Base-by-base conservation (phyloP, 805 yeast species). In the Ogataea saltuana region DNA sequence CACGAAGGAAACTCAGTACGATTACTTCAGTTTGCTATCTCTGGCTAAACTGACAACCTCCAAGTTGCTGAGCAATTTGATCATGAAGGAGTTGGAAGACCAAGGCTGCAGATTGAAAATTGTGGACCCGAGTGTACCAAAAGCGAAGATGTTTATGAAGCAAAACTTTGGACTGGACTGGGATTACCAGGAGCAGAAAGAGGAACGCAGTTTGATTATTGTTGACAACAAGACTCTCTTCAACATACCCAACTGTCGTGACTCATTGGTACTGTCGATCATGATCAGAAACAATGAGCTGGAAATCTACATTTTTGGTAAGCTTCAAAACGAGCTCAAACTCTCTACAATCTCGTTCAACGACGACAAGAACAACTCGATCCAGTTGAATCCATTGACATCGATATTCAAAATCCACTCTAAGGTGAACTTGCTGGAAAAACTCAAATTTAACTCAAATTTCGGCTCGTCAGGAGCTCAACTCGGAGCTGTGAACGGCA, bases 11-110 rank as follows among this genome's bases (percentile, higher is more conserved):
- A 28, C 41, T 8, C 54, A 56, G 31, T 52, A 56, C 31, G 57
- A 56, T 18, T 64, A 62, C 40, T 39, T 46, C 13, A 69, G 69
- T 46, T 67, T 75, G 48, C 54, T 63, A 25, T 61, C 63, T 8
- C 58, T 78, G 22, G 65, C 76, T 0, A 69, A 68, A 15, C 43
- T 64, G 4, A 68, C 81, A 23, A 72, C 78, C 1, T 74, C 75
- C 19, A 65, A 67, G 60, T 65, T 78, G 37, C 66, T 76, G 35
- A 74, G 76, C 42, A 77, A 78, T 48, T 64, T 78, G 66, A 67
- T 78, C 6, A 61, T 74, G n/a, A 77, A 74, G 49, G 83, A 78
- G 48, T 61, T 78, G 41, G 64, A 61, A 25, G 56, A 53, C 12
- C 66, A 68, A 43, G 66, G 68, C 0, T 70, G 78, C 39, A 56